Conservation (phyloP, 495 filamentous ascomycete species). For the Penicillium coprophilum region DNA sequence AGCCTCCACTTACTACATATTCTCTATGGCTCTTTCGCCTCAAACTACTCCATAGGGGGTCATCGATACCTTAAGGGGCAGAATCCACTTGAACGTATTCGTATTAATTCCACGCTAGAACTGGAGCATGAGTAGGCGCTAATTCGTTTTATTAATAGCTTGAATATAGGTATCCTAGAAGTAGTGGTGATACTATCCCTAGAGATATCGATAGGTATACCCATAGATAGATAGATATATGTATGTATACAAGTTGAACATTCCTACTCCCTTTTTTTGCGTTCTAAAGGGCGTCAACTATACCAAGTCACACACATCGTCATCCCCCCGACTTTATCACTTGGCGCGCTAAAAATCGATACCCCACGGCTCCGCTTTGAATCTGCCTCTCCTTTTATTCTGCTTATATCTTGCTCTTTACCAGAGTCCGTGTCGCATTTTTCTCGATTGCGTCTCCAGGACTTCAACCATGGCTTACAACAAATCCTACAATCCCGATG, state of each 20-base stretch:
- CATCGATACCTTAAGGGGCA: too few relatives aligned
- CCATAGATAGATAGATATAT: too few relatives aligned
- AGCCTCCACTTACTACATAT: too few relatives aligned
- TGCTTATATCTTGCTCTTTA: not conserved
- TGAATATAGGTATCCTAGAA: not conserved
- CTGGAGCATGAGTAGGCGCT: not conserved
- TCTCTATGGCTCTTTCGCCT: too few relatives aligned
- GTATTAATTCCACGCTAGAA: not conserved
- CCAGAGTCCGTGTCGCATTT: not conserved
- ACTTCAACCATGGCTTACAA: constrained; percentile 84
- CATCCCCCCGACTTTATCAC: constrained; percentile 3
- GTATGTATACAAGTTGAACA: not conserved
- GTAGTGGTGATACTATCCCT: not conserved
- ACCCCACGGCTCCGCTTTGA: constrained; percentile 36
- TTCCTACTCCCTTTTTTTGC: too few relatives aligned
- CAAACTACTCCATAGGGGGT: too few relatives aligned
- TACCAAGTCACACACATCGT: not conserved
- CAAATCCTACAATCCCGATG: constrained; percentile 89
- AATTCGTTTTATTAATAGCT: not conserved
- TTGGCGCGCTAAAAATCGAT: constrained; percentile 17
- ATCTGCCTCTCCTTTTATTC: constrained; percentile 14
- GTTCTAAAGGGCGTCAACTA: too few relatives aligned
- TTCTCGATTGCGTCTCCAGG: constrained; percentile 22
- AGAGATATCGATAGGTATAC: not conserved
- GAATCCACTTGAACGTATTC: not conserved